Evolutionary conservation across 306 rosid genomes (phyloP).

Genomic region (apple (Malus domestica)): DNA sequence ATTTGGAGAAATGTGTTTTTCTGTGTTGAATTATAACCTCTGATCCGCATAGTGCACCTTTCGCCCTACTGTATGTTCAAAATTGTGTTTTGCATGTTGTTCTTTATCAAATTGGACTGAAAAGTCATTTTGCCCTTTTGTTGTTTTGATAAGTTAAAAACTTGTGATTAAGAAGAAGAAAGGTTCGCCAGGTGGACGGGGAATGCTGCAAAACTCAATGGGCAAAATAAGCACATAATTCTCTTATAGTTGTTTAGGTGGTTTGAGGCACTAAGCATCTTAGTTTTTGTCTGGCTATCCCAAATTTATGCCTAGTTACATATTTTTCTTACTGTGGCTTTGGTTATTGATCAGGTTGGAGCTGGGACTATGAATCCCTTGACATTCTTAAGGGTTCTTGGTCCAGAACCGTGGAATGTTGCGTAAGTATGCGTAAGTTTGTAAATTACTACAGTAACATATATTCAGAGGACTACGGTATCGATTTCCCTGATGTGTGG

Average conservation of each 20-base stretch:
- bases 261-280: not conserved
- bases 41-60: too few relatives aligned
- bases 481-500: not conserved
- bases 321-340: not conserved
- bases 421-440: constrained; percentile 86
- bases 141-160: too few relatives aligned
- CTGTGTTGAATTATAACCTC: too few relatives aligned
- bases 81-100: too few relatives aligned
- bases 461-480: not conserved
- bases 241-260: not conserved
- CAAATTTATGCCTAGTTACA: not conserved
- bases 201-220: not conserved
- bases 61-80: too few relatives aligned
- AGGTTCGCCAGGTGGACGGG: too few relatives aligned
- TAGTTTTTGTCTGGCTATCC: not conserved
- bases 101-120: too few relatives aligned
- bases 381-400: constrained; percentile 91
- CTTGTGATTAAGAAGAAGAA: too few relatives aligned
- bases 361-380: constrained; percentile 99
- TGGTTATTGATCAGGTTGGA: constrained; percentile 69
- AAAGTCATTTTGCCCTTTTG: too few relatives aligned
- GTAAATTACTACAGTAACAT: not conserved
- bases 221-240: not conserved
- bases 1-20: not conserved
- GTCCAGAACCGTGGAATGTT: constrained; percentile 99